A percentile compares a stretch with the other conserved stretches of the same genome.
Evolutionary conservation across 1,139 yeast species (phyloP).

Genomic region (Suhomyces panamericanus): DNA sequence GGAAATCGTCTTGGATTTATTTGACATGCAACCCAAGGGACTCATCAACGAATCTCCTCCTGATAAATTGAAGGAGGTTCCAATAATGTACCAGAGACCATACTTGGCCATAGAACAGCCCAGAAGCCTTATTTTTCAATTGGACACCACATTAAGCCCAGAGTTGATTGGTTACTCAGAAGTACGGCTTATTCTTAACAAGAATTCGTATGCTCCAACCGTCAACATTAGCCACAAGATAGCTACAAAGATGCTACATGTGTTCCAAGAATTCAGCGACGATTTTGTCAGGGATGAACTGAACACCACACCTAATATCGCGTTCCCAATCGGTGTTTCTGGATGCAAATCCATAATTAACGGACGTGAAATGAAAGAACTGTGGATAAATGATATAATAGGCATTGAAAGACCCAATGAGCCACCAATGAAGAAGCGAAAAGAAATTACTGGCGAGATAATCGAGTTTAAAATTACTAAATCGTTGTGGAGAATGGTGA

Average conservation of each 20-base stretch:
- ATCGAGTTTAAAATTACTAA: slow-evolving; percentile 35
- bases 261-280: slow-evolving; percentile 26
- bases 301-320: slow-evolving; percentile 18
- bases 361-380: slow-evolving; percentile 36
- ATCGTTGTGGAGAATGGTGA: slow-evolving; percentile 37
- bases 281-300: slow-evolving; percentile 24
- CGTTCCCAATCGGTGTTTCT: slow-evolving; percentile 28
- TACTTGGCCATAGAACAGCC: slow-evolving; percentile 39
- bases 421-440: slow-evolving; percentile 16
- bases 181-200: slow-evolving; percentile 34
- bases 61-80: slow-evolving; percentile 20
- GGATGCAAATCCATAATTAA: slow-evolving; percentile 36
- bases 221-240: slow-evolving; percentile 29
- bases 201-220: slow-evolving; percentile 25
- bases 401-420: slow-evolving; percentile 8
- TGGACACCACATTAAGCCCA: slow-evolving; percentile 30
- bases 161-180: slow-evolving; percentile 20
- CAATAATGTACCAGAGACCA: slow-evolving; percentile 57
- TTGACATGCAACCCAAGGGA: slow-evolving; percentile 50
- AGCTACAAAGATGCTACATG: slow-evolving; percentile 26
- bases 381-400: slow-evolving; percentile 37
- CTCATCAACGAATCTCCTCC: slow-evolving; percentile 28
- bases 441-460: slow-evolving; percentile 30
- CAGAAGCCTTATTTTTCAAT: slow-evolving; percentile 58
- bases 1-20: slow-evolving; percentile 57